phyloP scores from a whole-genome alignment of 805 yeast species.

The Starmerella sp. region DNA sequence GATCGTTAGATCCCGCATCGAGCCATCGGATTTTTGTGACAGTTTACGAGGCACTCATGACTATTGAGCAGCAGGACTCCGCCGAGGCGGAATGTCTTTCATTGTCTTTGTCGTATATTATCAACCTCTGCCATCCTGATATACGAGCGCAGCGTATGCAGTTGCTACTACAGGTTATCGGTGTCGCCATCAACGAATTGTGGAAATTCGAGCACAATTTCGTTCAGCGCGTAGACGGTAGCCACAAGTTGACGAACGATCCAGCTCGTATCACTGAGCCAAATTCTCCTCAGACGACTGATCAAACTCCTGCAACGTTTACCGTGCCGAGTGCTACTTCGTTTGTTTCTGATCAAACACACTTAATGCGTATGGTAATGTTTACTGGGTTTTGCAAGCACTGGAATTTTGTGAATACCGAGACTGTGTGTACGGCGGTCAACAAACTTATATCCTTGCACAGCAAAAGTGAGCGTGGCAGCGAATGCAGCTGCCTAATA shows the following conservation, averaged over 20 bases:
- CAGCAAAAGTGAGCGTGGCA: not conserved
- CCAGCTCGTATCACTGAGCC: no score
- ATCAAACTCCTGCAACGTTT: no score
- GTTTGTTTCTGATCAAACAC: not conserved
- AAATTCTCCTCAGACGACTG: no score
- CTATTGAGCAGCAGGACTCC: no score
- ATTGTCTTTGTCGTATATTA: not conserved
- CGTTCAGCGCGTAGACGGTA: not conserved
- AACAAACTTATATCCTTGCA: not conserved
- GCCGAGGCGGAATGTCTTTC: not conserved
- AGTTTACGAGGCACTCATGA: not conserved
- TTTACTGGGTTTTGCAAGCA: not conserved
- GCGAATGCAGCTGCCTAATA: not conserved
- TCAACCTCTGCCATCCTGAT: not conserved
- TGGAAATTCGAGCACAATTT: not conserved
- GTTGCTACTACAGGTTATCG: not conserved
- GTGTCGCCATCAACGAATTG: not conserved
- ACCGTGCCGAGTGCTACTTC: no score
- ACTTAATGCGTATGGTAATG: not conserved
- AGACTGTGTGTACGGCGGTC: not conserved
- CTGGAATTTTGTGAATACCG: not conserved
- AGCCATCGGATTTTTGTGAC: not conserved
- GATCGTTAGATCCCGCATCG: not conserved
- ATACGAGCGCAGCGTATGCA: not conserved
- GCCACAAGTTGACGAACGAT: no score